Evolutionary conservation across 306 rosid genomes (phyloP), one percentile per base, ranked within the genome.

Genomic region (Ceratonia siliqua): DNA sequence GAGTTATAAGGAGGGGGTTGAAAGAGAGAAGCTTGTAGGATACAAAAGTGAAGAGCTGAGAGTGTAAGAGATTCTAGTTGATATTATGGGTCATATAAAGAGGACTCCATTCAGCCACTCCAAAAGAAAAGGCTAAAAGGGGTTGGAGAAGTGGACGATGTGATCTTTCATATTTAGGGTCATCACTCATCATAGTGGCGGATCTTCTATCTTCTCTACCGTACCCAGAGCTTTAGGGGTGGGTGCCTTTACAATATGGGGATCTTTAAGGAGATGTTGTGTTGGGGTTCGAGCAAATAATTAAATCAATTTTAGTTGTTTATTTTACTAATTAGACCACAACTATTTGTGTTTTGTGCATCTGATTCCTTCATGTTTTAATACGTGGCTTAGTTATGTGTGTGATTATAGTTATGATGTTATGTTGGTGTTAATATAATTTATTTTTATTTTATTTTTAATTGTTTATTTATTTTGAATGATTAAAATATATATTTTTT

Each of bases 251-350:
- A 33, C 30, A 46, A 35, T 42, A 77, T 66, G 17, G 77, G 79
- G 85, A 87, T 82, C 84, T 82, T 70, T 58, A 11, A 67, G 89
- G 85, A 84, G 82, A 87, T 87, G 84, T 87, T 78, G 76, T 73
- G 21, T 65, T 80, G 57, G 63, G 4, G 77, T 61, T 62, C 52
- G 5, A 21, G 17, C 28, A 32, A 56, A 18, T 55, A 4, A 50
- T 18, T 50, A 4, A 48, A 53, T 62, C 13, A 24, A 30, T 42
- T 33, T 32, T 25, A 59, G 32, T 39, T 39, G 22, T 0, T 30
- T 6, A 8, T 15, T 2, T 3, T 0, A 4, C 2, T 13, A 21
- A 22, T 15, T 56, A 20, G 10, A 42, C 73, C 49, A n/a, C 46
- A 54, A 20, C 52, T 55, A 76, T 56, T 63, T 15, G 52, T 73